These are phyloP conservation scores for Aspergillus panamensis DNA, from an alignment of 495 filamentous ascomycete genomes.

Conservation along the genomic window DNA sequence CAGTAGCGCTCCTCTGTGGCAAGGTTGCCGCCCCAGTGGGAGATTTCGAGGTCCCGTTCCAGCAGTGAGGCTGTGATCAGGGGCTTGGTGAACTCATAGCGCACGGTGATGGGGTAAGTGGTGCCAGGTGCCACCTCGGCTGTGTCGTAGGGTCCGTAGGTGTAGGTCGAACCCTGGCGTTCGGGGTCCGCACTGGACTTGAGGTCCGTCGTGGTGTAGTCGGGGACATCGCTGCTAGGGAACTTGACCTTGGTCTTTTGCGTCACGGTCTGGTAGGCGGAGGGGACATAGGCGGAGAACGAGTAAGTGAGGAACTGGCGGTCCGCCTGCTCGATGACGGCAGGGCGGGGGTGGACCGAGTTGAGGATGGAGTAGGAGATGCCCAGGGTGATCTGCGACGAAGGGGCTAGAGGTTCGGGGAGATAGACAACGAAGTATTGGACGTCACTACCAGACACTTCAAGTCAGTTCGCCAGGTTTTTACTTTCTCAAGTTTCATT, in stretches of 20 bases:
- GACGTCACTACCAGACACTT: constrained; percentile 52
- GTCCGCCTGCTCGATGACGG: constrained; percentile 72
- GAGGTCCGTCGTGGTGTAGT: constrained; percentile 68
- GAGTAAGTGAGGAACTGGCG: constrained; percentile 81
- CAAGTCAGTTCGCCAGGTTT: constrained; percentile 3
- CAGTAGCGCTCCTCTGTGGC: constrained; percentile 93
- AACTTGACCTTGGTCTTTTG: constrained; percentile 98
- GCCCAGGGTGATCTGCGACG: constrained; percentile 75
- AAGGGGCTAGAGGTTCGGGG: constrained; percentile 67
- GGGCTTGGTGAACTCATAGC: constrained; percentile 95
- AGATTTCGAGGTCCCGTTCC: constrained; percentile 89
- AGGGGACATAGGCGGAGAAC: constrained; percentile 77
- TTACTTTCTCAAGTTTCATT: neutral
- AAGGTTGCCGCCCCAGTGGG: constrained; percentile 96
- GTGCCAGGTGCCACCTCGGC: constrained; percentile 65
- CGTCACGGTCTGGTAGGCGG: constrained; percentile 78
- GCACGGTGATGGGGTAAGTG: constrained; percentile 65
- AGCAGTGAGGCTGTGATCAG: constrained; percentile 69
- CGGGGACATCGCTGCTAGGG: constrained; percentile 69
- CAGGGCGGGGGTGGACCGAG: constrained; percentile 72
- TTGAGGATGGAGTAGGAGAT: constrained; percentile 79
- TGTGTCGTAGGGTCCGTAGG: constrained; percentile 86
- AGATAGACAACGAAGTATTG: constrained; percentile 85
- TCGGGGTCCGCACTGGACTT: constrained; percentile 70
- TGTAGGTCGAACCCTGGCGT: constrained; percentile 79